phyloP scores from a whole-genome alignment of 176 grass and related monocot genomes.

The Luzula sylvatica region DNA sequence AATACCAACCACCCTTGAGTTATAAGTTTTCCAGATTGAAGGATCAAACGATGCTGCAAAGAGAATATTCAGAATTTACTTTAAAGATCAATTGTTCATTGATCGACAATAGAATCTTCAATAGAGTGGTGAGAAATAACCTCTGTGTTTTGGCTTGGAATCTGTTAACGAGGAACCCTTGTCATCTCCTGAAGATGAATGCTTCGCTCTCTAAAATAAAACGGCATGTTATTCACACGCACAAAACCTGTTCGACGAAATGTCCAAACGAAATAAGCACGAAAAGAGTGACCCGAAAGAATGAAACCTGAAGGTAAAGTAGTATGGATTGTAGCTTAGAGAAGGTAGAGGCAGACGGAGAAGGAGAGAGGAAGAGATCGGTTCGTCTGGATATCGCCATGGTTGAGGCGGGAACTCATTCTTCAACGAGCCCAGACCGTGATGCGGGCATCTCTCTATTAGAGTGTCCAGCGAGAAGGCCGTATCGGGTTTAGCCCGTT shows the following conservation, averaged over 20 bases:
- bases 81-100: no score
- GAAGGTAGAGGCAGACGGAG: slow-evolving; percentile 6
- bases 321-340: slow-evolving; percentile 22
- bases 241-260: slow-evolving; percentile 43
- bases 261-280: slow-evolving; percentile 5
- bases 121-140: no score
- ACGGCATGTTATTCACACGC: not conserved
- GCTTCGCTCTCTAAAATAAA: slow-evolving; percentile 22
- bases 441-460: no score
- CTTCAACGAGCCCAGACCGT: not conserved
- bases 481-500: no score
- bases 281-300: not conserved
- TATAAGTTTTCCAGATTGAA: slow-evolving; percentile 45
- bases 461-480: no score
- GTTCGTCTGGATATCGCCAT: slow-evolving; percentile 37
- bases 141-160: slow-evolving; percentile 8
- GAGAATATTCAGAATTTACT: no score
- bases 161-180: not conserved
- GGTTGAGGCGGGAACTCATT: not conserved
- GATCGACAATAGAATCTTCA: no score
- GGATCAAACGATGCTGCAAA: slow-evolving; percentile 46
- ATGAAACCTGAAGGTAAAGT: slow-evolving; percentile 40
- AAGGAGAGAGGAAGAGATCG: slow-evolving; percentile 1
- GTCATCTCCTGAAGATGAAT: slow-evolving; percentile 19
- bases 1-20: slow-evolving; percentile 59